Evolutionary conservation across 208 protist genomes (phyloP).

Genomic region (Acanthamoeba triangularis): DNA sequence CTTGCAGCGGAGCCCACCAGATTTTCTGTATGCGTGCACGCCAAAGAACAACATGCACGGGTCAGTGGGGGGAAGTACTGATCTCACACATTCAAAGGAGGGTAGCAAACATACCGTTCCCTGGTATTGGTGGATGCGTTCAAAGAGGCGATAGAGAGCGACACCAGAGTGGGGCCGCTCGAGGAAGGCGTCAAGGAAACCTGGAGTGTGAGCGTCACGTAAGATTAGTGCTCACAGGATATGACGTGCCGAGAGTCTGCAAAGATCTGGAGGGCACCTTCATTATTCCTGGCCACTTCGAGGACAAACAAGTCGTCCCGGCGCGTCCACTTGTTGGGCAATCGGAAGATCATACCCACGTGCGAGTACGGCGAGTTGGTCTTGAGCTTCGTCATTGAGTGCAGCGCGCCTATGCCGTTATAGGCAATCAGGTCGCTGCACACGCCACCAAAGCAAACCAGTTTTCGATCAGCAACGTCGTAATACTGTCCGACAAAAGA

Average conservation of each 20-base stretch:
- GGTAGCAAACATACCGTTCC: neutral
- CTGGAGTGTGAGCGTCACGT: neutral
- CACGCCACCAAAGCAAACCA: neutral
- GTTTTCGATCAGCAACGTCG: no score
- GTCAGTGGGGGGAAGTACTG: no score
- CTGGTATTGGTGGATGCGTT: slow-evolving; percentile 54
- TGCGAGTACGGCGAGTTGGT: slow-evolving; percentile 57
- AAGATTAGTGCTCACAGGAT: neutral
- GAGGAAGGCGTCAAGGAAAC: slow-evolving; percentile 27
- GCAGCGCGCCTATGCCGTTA: slow-evolving; percentile 10
- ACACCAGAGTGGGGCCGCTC: neutral
- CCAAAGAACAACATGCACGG: neutral
- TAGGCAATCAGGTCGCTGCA: neutral
- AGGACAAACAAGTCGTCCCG: slow-evolving; percentile 26
- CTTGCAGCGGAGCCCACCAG: slow-evolving; percentile 40
- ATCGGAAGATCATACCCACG: slow-evolving; percentile 35
- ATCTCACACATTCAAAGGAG: no score
- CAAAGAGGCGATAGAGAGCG: slow-evolving; percentile 3
- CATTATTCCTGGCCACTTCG: slow-evolving; percentile 7
- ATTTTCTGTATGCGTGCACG: neutral
- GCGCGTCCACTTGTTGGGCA: slow-evolving; percentile 50
- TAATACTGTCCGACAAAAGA: neutral
- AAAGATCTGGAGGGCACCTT: neutral
- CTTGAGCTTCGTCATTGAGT: slow-evolving; percentile 14
- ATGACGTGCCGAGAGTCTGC: no score